These are phyloP conservation scores for Cicer arietinum DNA, from an alignment of 306 rosid species.

Conservation along the genomic window DNA sequence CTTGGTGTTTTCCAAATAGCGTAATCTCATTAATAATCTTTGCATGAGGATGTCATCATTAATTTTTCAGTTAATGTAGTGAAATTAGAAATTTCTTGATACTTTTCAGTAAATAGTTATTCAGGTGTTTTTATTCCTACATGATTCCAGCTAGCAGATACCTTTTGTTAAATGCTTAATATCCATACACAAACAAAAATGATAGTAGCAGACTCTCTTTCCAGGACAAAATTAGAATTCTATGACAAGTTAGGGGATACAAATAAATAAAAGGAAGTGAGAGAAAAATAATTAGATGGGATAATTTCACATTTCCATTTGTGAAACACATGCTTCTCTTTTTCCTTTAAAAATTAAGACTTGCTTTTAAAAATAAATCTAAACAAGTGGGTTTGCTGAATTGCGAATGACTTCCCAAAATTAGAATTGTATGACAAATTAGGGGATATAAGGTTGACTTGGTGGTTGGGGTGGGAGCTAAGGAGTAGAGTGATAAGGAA, in stretches of 20 bases:
- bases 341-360: conserved; percentile 12
- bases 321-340: conserved; percentile 24
- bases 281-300: conserved; percentile 16
- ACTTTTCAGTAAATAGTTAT: conserved; percentile 29
- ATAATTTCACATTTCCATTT: background rate
- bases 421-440: conserved; percentile 33
- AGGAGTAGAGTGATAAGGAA: too few species aligned
- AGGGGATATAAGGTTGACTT: too few species aligned
- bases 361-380: conserved; percentile 5
- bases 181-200: conserved; percentile 6
- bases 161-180: conserved; percentile 12
- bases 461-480: too few species aligned
- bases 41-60: conserved; percentile 29
- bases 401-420: conserved; percentile 21
- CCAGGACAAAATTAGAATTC: too few species aligned
- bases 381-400: conserved; percentile 8
- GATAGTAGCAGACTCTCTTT: background rate
- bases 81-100: conserved; percentile 18
- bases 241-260: background rate
- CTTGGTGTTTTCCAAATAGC: conserved; percentile 27
- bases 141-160: conserved; percentile 12
- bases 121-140: background rate
- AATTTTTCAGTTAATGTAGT: conserved; percentile 39
- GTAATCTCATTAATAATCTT: conserved; percentile 28
- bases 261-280: conserved; percentile 32